A percentile compares a stretch with the other conserved stretches of the same genome.
phyloP scores from a whole-genome alignment of 495 filamentous ascomycete species.

The Penicillium cinerascens region DNA sequence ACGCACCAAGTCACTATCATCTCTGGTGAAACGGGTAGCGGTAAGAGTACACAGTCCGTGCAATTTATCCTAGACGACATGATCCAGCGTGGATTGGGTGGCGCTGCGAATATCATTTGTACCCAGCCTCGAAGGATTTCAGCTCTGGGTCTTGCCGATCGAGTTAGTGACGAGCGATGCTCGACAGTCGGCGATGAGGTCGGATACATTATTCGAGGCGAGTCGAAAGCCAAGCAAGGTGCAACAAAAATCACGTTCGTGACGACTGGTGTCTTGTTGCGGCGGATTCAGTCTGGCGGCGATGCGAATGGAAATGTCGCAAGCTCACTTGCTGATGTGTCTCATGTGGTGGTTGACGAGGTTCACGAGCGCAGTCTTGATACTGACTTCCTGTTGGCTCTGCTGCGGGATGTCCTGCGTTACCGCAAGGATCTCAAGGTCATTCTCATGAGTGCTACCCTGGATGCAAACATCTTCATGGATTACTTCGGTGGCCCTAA shows the following conservation, averaged over 20 bases:
- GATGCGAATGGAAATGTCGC: conserved; percentile 72
- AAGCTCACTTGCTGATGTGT: conserved; percentile 78
- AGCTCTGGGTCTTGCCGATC: conserved; percentile 87
- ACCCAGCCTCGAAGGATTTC: conserved; percentile 95
- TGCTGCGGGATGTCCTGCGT: conserved; percentile 79
- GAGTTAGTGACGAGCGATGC: conserved; percentile 90
- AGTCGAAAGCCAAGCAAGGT: conserved; percentile 64
- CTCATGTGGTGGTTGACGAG: conserved; percentile 94
- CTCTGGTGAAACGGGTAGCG: conserved; percentile 92
- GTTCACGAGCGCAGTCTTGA: conserved; percentile 95
- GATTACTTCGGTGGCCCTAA: conserved; percentile 72
- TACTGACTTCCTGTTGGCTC: conserved; percentile 87
- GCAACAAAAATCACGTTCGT: conserved; percentile 91
- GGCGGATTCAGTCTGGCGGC: conserved; percentile 83
- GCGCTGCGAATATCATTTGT: conserved; percentile 84
- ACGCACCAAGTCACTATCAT: conserved; percentile 88
- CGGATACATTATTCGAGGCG: conserved; percentile 91
- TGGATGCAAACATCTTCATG: conserved; percentile 84
- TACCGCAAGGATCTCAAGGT: conserved; percentile 80
- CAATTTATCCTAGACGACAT: conserved; percentile 95
- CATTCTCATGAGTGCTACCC: conserved; percentile 95
- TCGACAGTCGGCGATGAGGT: conserved; percentile 79
- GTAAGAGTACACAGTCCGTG: conserved; percentile 95
- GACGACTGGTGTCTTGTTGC: conserved; percentile 91
- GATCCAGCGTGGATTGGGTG: conserved; percentile 70